A percentile compares a stretch with the other conserved stretches of the same genome.
These are phyloP conservation scores for Draba incana DNA, from an alignment of 345 rosid genomes.

Conservation along the genomic window DNA sequence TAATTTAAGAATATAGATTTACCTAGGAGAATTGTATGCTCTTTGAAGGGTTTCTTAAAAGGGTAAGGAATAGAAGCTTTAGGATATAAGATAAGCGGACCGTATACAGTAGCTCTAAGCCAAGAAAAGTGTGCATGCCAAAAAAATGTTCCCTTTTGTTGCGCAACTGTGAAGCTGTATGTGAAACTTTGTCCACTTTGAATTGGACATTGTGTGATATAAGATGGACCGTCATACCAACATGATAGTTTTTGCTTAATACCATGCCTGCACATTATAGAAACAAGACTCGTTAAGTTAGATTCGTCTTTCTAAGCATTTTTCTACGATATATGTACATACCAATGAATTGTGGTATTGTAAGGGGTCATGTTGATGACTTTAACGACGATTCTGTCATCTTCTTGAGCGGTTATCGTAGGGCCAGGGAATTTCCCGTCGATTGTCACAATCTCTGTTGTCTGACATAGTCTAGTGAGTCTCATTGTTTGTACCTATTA, in stretches of 20 bases:
- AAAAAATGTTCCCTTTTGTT: slow-evolving; percentile 78
- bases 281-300: background rate
- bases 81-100: slow-evolving; percentile 77
- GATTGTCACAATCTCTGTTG: slow-evolving; percentile 64
- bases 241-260: slow-evolving; percentile 77
- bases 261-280: slow-evolving; percentile 65
- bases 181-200: slow-evolving; percentile 75
- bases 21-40: slow-evolving; percentile 74
- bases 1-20: background rate
- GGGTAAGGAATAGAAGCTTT: slow-evolving; percentile 72
- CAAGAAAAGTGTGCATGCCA: slow-evolving; percentile 95
- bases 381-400: slow-evolving; percentile 62
- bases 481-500: slow-evolving; percentile 61
- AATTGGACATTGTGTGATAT: slow-evolving; percentile 88
- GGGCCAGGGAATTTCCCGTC: slow-evolving; percentile 84
- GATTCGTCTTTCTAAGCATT: background rate
- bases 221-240: slow-evolving; percentile 92
- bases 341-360: slow-evolving; percentile 88
- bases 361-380: slow-evolving; percentile 74
- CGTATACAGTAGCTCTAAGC: slow-evolving; percentile 78
- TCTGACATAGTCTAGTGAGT: slow-evolving; percentile 65
- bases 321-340: no score
- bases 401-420: slow-evolving; percentile 71
- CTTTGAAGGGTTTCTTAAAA: slow-evolving; percentile 59
- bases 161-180: slow-evolving; percentile 64